Base-by-base conservation (phyloP, 1,284 basidiomycete genomes). In the Lignosus rhinocerotis region DNA sequence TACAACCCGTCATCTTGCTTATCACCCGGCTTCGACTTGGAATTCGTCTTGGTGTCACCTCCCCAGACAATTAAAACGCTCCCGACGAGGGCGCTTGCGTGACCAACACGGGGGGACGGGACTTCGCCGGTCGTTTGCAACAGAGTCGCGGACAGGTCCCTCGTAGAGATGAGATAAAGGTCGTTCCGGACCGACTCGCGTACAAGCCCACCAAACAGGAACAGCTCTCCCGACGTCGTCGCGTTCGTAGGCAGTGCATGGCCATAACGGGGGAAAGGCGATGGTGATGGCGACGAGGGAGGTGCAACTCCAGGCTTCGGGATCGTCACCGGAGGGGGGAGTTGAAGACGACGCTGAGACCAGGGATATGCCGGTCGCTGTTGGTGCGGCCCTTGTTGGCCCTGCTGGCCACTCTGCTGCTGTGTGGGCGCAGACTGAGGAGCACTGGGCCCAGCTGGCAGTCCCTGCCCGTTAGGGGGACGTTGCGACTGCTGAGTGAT, bases 51-150 rank as follows among this genome's bases (percentile, higher is more conserved):
- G 3, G 96, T 99, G 73, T 99, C 97, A 34, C 97, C 97, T 58
- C 97, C 97, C 96, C 97, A 99, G 6, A 98, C 90, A 61, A 99
- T 93, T 66, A 99, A 81, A 48, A 98, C 96, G 68, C 93, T 95
- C 74, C 93, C 94, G 58, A 98, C 94, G 48, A 98, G 87, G 14
- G 96, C 96, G 71, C 92, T 92, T 1, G 96, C 94, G 77, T 99
- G 97, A 0, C 97, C 97, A 16, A 99, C 95, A 64, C 97, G 82
- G 0, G 94, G 88, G 14, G 88, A 86, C 0, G 97, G 97, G 17
- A 93, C 80, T 67, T 97, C 94, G 6, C 97, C 97, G 4, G 84
- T 86, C 0, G 96, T 98, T 71, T 93, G 90, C 53, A 96, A 78
- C 11, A 94, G 82, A 34, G 86, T 87, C 9, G 91, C 87, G 32